Base-by-base conservation (phyloP, 1,139 yeast species). In the Saccharomyces pastorianus region DNA sequence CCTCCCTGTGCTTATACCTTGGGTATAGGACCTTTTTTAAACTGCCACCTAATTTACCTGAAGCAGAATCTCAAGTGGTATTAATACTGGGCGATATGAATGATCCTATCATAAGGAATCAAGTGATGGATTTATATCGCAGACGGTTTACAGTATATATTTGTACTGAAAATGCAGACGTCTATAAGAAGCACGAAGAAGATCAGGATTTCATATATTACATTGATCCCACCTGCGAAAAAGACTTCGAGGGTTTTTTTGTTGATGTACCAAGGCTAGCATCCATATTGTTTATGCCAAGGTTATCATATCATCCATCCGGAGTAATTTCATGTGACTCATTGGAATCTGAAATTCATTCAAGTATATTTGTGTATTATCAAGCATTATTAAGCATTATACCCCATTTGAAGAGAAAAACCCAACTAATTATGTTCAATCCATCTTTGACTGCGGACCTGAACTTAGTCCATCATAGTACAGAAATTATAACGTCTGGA, bases 21-120 rank as follows among this genome's bases (percentile, higher is more conserved):
- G 63, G 63, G 58, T 56, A 44, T 38, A 53, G 14, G 34, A 47
- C 20, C 51, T 49, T 57, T 6, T 42, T 59, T n/a, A 34, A 28
- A 2, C 42, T 60, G n/a, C 64, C 69, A 8, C 53, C 55, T 20
- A 62, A 60, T 48, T 47, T 66, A 38, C 58, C 62, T 9, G 57
- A 60, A 34, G 54, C 56, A 28, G 64, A 64, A 47, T 52, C 59
- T 4, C 56, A 59, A 46, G 61, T 64, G 50, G 62, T 67, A 3
- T 55, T 69, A 47, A 59, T 69, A 3, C 56, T 69, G 8, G 72
- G 72, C 1, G 67, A 68, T 52, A 64, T 66, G 63, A 63, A 63
- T 25, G 72, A 69, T 56, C 72, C 72, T 3, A 64, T 69, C 7
- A 61, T 68, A 5, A 61, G 71, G 49, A 61, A 65, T 8, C 69